These are phyloP conservation scores for Quercus dentata DNA, from an alignment of 306 rosid genomes.

Conservation along the genomic window DNA sequence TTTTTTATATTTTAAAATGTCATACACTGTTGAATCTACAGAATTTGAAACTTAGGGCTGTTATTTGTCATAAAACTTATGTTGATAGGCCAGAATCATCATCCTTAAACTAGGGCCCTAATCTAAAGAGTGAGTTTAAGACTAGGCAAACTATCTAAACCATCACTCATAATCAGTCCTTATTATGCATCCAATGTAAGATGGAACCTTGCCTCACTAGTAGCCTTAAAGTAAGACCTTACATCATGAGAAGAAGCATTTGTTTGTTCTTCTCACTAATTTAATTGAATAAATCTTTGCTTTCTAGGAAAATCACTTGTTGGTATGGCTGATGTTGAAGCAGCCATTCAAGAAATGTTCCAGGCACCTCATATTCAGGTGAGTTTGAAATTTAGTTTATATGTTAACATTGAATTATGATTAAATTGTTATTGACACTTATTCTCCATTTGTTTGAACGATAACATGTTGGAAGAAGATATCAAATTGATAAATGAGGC, in stretches of 20 bases:
- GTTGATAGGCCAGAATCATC: too few species aligned
- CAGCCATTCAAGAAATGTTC: constrained; percentile 96
- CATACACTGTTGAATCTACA: too few species aligned
- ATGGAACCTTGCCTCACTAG: background rate
- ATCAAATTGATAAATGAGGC: constrained; percentile 6
- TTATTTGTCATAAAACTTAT: too few species aligned
- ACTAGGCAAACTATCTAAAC: background rate
- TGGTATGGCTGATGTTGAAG: constrained; percentile 72
- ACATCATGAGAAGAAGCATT: constrained; percentile 3
- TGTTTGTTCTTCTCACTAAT: constrained; percentile 22
- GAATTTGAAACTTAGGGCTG: too few species aligned
- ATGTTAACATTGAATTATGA: background rate
- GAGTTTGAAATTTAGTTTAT: constrained; percentile 24
- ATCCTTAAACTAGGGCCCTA: too few species aligned
- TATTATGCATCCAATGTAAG: background rate
- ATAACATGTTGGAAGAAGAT: constrained; percentile 3
- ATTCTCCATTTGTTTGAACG: constrained; percentile 1
- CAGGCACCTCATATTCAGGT: constrained; percentile 99
- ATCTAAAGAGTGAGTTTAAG: too few species aligned
- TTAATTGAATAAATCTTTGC: constrained; percentile 10
- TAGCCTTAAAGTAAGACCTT: constrained; percentile 10
- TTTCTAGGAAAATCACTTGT: constrained; percentile 60
- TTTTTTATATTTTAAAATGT: too few species aligned
- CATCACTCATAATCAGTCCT: background rate
- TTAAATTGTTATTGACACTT: constrained; percentile 13